Evolutionary conservation across 2,329 filamentous ascomycete species (phyloP), one percentile per base, ranked within the genome.

Genomic region (Thermomyces lanuginosus): DNA sequence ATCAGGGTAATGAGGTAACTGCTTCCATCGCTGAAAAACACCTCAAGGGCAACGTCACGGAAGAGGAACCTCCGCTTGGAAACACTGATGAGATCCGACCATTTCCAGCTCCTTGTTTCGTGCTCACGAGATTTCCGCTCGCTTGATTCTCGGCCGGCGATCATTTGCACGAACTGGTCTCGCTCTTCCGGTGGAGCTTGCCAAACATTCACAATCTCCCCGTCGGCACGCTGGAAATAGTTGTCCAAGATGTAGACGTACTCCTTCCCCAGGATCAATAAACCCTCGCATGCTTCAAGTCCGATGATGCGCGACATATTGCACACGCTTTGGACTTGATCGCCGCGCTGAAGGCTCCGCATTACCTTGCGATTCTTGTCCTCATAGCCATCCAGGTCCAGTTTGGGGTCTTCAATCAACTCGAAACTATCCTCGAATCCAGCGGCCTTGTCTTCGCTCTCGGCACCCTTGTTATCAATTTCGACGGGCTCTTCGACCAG

Each of bases 301-400:
- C 89, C 89, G 16, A 92, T 75, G 29, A 98, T 86, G 7, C 89
- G 76, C 9, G 89, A 95, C 26, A 95, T 76, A 41, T 98, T 98
- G 61, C 82, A 92, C 1, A 93, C 82, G 30, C 81, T 78, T 48
- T 93, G 81, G 2, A 98, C 86, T 30, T 84, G 71, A 43, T 98
- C 89, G 4, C 84, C 83, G 8, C 78, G 76, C 40, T 92, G 77
- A 7, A 98, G 63, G 36, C 82, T 86, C 27, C 89, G 71, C 82
- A 95, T 91, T 22, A 98, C 86, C 51, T 93, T 93, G 22, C 91
- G 71, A 44, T 98, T 95, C 59, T 93, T 95, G 51, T 98, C 91
- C 52, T 98, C 91, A 36, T 91, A 91, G 1, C 74, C 76, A 38
- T 89, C 82, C 14, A 80, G 69, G 21, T 77, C 72, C 30, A 86